Base-by-base conservation (phyloP, 345 rosid genomes). In the Gossypium longicalyx region DNA sequence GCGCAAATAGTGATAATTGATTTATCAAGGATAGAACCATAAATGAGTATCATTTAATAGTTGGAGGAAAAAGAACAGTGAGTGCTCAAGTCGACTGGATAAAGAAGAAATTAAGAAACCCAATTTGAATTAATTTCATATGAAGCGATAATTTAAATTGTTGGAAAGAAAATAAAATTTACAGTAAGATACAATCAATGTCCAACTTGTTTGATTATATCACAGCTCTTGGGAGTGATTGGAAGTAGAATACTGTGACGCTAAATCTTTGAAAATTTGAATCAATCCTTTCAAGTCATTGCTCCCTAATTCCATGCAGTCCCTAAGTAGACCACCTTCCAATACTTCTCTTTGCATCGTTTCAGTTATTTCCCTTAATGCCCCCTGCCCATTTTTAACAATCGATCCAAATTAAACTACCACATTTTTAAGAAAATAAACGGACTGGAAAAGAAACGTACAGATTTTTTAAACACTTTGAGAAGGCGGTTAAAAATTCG, bases 231-330 rank as follows among this genome's bases (percentile, higher is more conserved):
- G 82, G 2, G 81, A 73, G 29, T 67, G 11, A 68, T 77, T 57
- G 70, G 17, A 68, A 63, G 87, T 27, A 15, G 88, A 76, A 76
- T 29, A 81, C 27, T 83, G 89, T 0, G 77, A 77, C 80, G 83
- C 73, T 72, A 86, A 77, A 60, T 87, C 91, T 75, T 84, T 85
- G 2, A 89, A 58, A 51, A 90, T 85, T 76, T 81, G 87, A 67
- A 90, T 80, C 79, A 92, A 74, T 23, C 92, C 88, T 84, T 86
- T 86, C 71, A 89, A 77, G 79, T 92, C 98, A 34, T 81, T 77
- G n/a, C 85, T 74, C 1, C 97, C 88, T 38, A 92, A 53, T 76
- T 88, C 89, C 13, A 94, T 81, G 78, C 97, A 92, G 77, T 94
- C 95, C 82, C 80, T 87, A 76, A 94, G 64, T 34, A 92, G 73